Evolutionary conservation across 768 basidiomycete species (phyloP).

Genomic region (Trichaptum fuscoviolaceum): DNA sequence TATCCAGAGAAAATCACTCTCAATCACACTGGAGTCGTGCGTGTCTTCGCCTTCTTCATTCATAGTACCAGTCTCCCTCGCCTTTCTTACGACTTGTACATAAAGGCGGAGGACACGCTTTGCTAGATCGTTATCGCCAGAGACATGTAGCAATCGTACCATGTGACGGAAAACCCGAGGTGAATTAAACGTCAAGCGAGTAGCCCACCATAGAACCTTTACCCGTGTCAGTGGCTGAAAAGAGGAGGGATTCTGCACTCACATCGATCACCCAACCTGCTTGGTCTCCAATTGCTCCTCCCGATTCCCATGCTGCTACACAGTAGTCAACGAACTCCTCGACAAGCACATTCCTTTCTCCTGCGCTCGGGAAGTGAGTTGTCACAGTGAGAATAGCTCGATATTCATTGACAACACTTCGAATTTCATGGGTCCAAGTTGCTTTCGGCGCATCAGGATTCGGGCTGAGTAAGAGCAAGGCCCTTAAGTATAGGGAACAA

Average conservation of each 20-base stretch:
- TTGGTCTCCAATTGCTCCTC: conserved; percentile 55
- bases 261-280: conserved; percentile 83
- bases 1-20: conserved; percentile 70
- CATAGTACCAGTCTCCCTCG: conserved; percentile 55
- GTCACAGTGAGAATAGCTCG: conserved; percentile 59
- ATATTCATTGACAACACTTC: conserved; percentile 66
- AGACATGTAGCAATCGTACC: conserved; percentile 61
- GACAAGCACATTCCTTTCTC: conserved; percentile 70
- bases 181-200: conserved; percentile 90
- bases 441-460: conserved; percentile 15
- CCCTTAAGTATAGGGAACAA: conserved; percentile 65
- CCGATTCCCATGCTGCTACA: conserved; percentile 76
- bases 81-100: conserved; percentile 78
- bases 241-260: conserved; percentile 25
- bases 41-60: conserved; percentile 21
- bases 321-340: conserved; percentile 81
- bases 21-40: conserved; percentile 37
- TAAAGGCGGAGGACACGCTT: conserved; percentile 77
- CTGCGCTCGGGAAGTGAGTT: conserved; percentile 78
- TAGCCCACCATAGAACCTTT: conserved; percentile 91
- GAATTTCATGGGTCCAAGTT: conserved; percentile 29
- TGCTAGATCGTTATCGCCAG: conserved; percentile 57
- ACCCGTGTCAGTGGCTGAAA: not conserved
- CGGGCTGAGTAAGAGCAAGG: conserved; percentile 48
- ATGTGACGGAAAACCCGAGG: conserved; percentile 82